These are phyloP conservation scores for Blastomyces silverae DNA, from an alignment of 2,329 filamentous ascomycete species.

Conservation along the genomic window DNA sequence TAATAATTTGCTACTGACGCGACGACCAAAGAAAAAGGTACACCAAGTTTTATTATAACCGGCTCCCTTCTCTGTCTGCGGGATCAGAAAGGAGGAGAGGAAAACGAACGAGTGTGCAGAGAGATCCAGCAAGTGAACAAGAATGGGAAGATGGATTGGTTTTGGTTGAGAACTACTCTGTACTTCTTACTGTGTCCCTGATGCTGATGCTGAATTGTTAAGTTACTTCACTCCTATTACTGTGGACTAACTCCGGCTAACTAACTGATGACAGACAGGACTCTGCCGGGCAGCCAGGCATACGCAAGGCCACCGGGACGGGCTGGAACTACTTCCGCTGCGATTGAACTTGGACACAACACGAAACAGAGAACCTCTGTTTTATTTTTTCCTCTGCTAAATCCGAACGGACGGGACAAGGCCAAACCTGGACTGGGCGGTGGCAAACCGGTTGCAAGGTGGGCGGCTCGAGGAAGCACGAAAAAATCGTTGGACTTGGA, in stretches of 20 bases:
- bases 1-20: neutral
- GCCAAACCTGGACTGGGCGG: neutral
- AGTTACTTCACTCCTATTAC: too few relatives aligned
- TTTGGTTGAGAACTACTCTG: neutral
- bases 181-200: neutral
- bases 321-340: neutral
- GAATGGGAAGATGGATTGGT: neutral
- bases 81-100: neutral
- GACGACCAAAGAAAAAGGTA: neutral
- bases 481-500: neutral
- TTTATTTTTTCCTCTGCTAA: neutral
- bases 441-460: conserved; percentile 2
- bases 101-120: neutral
- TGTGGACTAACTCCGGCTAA: neutral
- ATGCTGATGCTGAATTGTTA: neutral
- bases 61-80: neutral
- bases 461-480: neutral
- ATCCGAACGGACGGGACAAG: neutral
- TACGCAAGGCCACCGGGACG: neutral
- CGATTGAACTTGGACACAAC: neutral
- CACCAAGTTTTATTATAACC: neutral
- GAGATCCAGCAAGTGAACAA: neutral
- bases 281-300: neutral
- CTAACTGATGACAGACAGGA: neutral
- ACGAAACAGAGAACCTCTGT: neutral